Base-by-base conservation (phyloP, 345 rosid species). In the Jatropha curcas region DNA sequence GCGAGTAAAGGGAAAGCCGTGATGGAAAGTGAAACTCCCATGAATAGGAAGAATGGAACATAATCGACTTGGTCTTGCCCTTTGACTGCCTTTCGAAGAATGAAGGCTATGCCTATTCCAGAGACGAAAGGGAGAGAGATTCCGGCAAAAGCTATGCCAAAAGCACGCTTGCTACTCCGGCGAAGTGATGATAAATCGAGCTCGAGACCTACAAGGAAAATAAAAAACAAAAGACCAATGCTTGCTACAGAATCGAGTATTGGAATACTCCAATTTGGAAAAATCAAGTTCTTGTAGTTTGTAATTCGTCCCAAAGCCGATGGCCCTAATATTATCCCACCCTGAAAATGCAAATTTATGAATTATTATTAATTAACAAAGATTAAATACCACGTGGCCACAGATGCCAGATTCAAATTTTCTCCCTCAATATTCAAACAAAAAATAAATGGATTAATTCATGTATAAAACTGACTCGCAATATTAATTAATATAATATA, bases 1-100 rank as follows among this genome's bases (percentile, higher is more conserved):
- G 97, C 96, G 12, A 94, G 87, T 1, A 92, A 97, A 0, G 98
- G 98, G 75, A 94, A 94, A 19, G 97, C 97, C 3, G 98, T 94
- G 82, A 94, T 90, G 10, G 98, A 94, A 73, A 94, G 91, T 22
- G 97, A 87, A 7, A 94, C 97, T n/a, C 96, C 96, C 91, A 90
- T 90, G 85, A 92, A 92, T 31, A 92, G 90, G 7, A 92, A 70
- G 80, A 84, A 92, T 55, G 85, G 91, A 0, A 78, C 89, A 64
- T 58, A 90, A 0, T 94, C 90, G 25, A 91, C 94, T 71, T 76
- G 66, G 19, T 83, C 82, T 13, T 80, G 83, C 0, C 88, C 90
- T 0, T 82, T 80, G 0, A 89, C 71, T 4, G 86, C 71, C 20
- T 71, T 85, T 0, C 93, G 81, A 63, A 92, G 86, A 75, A 90